A percentile compares a stretch with the other conserved stretches of the same genome.
These are phyloP conservation scores for Rhizopus arrhizus DNA, from an alignment of 371 early-diverging fungal genomes.

Conservation along the genomic window DNA sequence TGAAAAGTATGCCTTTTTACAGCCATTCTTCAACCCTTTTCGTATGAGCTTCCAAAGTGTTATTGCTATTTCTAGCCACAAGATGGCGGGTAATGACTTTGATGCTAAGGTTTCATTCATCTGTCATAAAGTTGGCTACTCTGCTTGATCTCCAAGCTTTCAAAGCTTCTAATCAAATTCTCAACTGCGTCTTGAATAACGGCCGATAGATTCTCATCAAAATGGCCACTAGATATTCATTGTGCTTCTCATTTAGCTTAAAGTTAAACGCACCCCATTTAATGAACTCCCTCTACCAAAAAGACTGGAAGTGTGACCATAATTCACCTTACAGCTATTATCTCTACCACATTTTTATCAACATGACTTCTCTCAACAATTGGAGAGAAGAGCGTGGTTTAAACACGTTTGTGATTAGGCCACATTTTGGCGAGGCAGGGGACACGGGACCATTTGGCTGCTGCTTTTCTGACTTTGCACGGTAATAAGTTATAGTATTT, in stretches of 20 bases:
- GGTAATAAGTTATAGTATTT: slow-evolving; percentile 94
- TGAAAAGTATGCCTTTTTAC: slow-evolving; percentile 8
- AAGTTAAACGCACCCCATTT: too few species aligned
- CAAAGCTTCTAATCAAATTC: slow-evolving; percentile 6
- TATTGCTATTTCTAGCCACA: slow-evolving; percentile 2
- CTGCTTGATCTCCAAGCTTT: too few species aligned
- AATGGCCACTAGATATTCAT: slow-evolving; percentile 12
- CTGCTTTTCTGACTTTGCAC: slow-evolving; percentile 88
- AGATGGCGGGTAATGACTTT: slow-evolving; percentile 11
- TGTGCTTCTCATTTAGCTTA: slow-evolving; percentile 10
- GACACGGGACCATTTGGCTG: slow-evolving; percentile 94
- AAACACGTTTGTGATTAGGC: slow-evolving; percentile 92
- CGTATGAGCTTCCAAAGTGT: neutral
- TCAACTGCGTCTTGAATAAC: too few species aligned
- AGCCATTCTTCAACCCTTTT: neutral
- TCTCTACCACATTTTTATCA: slow-evolving; percentile 93
- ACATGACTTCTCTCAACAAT: slow-evolving; percentile 83
- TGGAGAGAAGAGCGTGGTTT: slow-evolving; percentile 79
- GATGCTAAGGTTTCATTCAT: slow-evolving; percentile 11
- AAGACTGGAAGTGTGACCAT: too few species aligned
- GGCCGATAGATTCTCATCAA: slow-evolving; percentile 9
- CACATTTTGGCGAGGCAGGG: slow-evolving; percentile 97
- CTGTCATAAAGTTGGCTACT: too few species aligned
- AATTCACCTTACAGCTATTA: slow-evolving; percentile 98
- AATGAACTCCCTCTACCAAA: too few species aligned